Evolutionary conservation across 208 protist genomes (phyloP).

Genomic region (Trypanosomatidae sp.): DNA sequence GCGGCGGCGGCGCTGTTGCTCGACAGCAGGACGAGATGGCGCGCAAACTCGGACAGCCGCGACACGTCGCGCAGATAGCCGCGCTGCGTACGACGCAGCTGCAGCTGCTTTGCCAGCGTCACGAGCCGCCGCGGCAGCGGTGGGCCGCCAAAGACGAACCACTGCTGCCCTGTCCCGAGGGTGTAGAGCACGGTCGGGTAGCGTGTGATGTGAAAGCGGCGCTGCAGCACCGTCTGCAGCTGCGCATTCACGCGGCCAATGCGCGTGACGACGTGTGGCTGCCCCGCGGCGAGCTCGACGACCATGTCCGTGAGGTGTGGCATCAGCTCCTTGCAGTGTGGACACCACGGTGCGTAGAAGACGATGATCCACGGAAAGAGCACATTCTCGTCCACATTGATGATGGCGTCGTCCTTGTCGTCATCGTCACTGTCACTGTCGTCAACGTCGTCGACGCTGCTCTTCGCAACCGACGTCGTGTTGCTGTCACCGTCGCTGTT

Average conservation of each 20-base stretch:
- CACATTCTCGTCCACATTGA: too few relatives aligned
- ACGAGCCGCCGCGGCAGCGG: constrained; percentile 44
- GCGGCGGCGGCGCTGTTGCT: constrained; percentile 14
- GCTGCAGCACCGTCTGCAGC: constrained; percentile 16
- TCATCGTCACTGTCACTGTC: too few relatives aligned
- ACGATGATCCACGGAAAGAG: constrained; percentile 67
- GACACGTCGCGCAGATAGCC: too few relatives aligned
- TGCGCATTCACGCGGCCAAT: constrained; percentile 54
- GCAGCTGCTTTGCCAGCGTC: constrained; percentile 26
- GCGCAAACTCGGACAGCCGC: too few relatives aligned
- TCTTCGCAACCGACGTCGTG: background rate
- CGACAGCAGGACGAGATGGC: too few relatives aligned
- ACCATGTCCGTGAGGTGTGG: constrained; percentile 66
- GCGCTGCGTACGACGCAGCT: constrained; percentile 40
- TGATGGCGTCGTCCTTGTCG: too few relatives aligned
- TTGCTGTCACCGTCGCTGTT: background rate
- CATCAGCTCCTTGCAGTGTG: constrained; percentile 56
- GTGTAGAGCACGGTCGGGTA: constrained; percentile 79
- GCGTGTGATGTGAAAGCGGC: constrained; percentile 31
- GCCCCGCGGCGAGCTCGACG: constrained; percentile 9
- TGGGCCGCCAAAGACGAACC: too few relatives aligned
- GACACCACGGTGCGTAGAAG: constrained; percentile 75
- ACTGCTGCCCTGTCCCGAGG: too few relatives aligned
- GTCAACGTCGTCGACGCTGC: background rate
- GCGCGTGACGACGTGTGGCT: constrained; percentile 15